Base-by-base conservation (phyloP, 768 basidiomycete genomes). In the Daedaleopsis sinensis region DNA sequence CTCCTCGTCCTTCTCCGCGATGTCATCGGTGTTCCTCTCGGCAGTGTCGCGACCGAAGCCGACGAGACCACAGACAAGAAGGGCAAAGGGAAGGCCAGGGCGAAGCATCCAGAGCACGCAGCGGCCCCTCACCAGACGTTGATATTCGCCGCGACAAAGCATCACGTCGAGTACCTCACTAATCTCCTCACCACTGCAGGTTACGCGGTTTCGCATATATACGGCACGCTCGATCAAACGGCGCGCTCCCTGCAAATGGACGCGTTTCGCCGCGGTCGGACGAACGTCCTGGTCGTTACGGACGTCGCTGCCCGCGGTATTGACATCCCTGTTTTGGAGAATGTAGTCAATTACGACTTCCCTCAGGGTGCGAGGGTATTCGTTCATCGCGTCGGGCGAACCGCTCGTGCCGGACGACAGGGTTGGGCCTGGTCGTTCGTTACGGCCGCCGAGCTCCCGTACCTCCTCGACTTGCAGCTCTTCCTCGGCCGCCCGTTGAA, bases 261-360 rank as follows among this genome's bases (percentile, higher is more conserved):
- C 61, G 84, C 86, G 61, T 99, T 99, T 76, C 87, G 95, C 23
- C 81, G 84, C 13, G 91, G 92, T 1, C 71, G 79, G 35, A 92
- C 94, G 0, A 90, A 81, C 64, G 82, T 99, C 50, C 80, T 99
- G 24, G 95, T 98, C 38, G 97, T 98, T 46, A 99, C 97, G 0
- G 97, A 99, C 70, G 94, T 99, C 43, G 97, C 97, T 19, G 97
- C 97, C 15, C 90, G 97, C 66, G 97, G 97, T 69, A 94, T 99
- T 67, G 97, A 99, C 76, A 96, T 99, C 37, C 97, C 97, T 5
- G 83, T 98, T 43, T 83, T 99, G 63, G 94, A 96, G 72, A 93
- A 98, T 70, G 97, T 99, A 37, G 81, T 99, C 73, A 99, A 99
- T 74, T 99, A 96, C 73, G 97, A 99, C 68, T 98, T 99, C 67